Conservation (phyloP, 1,139 yeast species). For the Geotrichum reessii region DNA sequence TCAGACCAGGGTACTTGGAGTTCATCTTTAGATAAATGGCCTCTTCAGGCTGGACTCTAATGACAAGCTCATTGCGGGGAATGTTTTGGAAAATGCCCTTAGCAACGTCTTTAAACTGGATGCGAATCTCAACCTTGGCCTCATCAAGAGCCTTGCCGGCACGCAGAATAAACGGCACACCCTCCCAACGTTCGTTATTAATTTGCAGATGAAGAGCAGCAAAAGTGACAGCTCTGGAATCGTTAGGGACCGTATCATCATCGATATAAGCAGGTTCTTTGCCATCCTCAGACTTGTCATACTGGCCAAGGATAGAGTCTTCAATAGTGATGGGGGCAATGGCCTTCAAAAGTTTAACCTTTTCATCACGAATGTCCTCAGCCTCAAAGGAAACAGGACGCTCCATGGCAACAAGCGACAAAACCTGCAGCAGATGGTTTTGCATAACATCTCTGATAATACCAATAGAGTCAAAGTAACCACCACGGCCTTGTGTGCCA, state of each 20-base stretch:
- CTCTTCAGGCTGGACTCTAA: slow-evolving; percentile 91
- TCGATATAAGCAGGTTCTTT: slow-evolving; percentile 84
- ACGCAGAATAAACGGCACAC: slow-evolving; percentile 90
- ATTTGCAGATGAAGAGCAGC: slow-evolving; percentile 79
- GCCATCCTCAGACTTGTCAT: slow-evolving; percentile 78
- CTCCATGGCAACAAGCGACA: slow-evolving; percentile 91
- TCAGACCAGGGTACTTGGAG: slow-evolving; percentile 87
- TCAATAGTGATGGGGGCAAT: slow-evolving; percentile 60
- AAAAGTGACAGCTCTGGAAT: slow-evolving; percentile 80
- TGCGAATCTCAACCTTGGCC: slow-evolving; percentile 84
- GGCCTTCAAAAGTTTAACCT: slow-evolving; percentile 84
- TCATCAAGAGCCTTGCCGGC: slow-evolving; percentile 96
- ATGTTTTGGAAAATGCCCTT: slow-evolving; percentile 76
- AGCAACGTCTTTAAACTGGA: slow-evolving; percentile 84
- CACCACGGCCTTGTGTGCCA: slow-evolving; percentile 98
- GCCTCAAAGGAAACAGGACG: slow-evolving; percentile 86
- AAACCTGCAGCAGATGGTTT: slow-evolving; percentile 88
- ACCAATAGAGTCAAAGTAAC: slow-evolving; percentile 92
- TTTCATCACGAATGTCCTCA: slow-evolving; percentile 92
- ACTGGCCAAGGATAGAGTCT: slow-evolving; percentile 82
- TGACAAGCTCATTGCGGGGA: slow-evolving; percentile 87
- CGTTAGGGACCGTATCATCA: slow-evolving; percentile 81
- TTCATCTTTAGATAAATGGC: slow-evolving; percentile 89
- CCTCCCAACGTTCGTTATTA: slow-evolving; percentile 94
- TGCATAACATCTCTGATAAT: slow-evolving; percentile 98